Evolutionary conservation across 2,329 filamentous ascomycete genomes (phyloP), one percentile per base, ranked within the genome.

Genomic region (Calycina herbarum): DNA sequence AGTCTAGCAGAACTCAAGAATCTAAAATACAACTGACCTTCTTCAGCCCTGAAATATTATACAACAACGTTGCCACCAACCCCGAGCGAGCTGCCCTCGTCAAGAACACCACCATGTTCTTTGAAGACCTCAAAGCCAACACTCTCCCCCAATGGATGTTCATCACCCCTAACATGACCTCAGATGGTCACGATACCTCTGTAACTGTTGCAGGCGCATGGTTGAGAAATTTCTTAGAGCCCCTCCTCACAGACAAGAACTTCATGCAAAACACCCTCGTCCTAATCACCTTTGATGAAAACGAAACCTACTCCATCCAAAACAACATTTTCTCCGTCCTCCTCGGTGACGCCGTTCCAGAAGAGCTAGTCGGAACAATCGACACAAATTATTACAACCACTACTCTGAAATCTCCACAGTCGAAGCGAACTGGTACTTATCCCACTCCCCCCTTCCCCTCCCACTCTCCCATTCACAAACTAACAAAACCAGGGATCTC

Each of bases 241-340:
- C 91, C 0, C 86, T 95, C 8, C 82, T 95, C 6, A 76, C 82
- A 42, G 84, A 94, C 79, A 77, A 80, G 59, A 84, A 89, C 70
- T 94, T 95, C 78, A 90, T 89, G 86, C 80, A 90, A 60, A 86
- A 90, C 73, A 94, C 90, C 0, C 83, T 95, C 1, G 83, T 95
- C 10, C 80, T 94, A 5, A 77, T 95, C 66, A 94, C 88, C 10
- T 95, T 93, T 73, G 92, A 95, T 69, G 92, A 95, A 79, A 91
- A 88, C 76, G 85, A 89, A 72, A 87, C 84, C 10, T 93, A 93
- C 78, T 77, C 81, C 5, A 78, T 81, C 31, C 83, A 85, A 71
- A 95, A 95, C 82, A 82, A 82, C 51, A 84, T 95, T 62, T 85
- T 92, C 66, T 85, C 81, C 68, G 83, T 95, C 69, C 83, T 95